Conservation (phyloP, 805 yeast species). For the Kluyveromyces lactis region DNA sequence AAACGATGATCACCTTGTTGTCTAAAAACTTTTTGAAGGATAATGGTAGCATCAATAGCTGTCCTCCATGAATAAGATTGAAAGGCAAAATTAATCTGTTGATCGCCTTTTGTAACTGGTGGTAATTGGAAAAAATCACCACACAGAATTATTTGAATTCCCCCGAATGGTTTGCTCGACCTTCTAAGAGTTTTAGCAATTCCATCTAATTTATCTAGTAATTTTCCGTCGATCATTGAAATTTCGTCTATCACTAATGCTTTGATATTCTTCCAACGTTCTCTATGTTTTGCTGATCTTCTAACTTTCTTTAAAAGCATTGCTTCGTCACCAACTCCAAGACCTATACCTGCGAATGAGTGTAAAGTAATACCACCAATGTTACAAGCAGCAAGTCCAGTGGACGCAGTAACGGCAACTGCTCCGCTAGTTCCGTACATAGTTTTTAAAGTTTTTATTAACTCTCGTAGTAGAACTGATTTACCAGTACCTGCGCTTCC, state of each 20-base stretch:
- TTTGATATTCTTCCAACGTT: conserved; percentile 47
- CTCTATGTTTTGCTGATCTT: conserved; percentile 39
- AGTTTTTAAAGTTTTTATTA: conserved; percentile 44
- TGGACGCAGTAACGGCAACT: conserved; percentile 76
- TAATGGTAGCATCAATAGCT: conserved; percentile 48
- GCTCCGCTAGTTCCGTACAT: conserved; percentile 36
- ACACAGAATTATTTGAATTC: conserved; percentile 65
- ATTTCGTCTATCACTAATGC: conserved; percentile 72
- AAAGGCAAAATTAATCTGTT: conserved; percentile 47
- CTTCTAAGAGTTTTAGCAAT: conserved; percentile 47
- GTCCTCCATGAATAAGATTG: conserved; percentile 56
- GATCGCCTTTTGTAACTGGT: conserved; percentile 36
- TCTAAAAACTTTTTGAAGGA: conserved; percentile 59
- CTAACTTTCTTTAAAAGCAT: conserved; percentile 44
- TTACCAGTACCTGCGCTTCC: conserved; percentile 99
- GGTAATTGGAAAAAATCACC: conserved; percentile 83
- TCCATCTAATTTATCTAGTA: conserved; percentile 54
- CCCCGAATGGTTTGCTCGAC: conserved; percentile 59
- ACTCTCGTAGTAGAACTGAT: conserved; percentile 66
- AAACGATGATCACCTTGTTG: conserved; percentile 67
- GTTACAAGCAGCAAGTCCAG: conserved; percentile 78
- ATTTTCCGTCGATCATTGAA: conserved; percentile 68
- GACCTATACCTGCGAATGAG: conserved; percentile 70
- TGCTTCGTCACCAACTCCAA: conserved; percentile 48
- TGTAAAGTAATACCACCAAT: conserved; percentile 75